Evolutionary conservation across 495 filamentous ascomycete genomes (phyloP).

Genomic region (Trichoderma erinaceum): DNA sequence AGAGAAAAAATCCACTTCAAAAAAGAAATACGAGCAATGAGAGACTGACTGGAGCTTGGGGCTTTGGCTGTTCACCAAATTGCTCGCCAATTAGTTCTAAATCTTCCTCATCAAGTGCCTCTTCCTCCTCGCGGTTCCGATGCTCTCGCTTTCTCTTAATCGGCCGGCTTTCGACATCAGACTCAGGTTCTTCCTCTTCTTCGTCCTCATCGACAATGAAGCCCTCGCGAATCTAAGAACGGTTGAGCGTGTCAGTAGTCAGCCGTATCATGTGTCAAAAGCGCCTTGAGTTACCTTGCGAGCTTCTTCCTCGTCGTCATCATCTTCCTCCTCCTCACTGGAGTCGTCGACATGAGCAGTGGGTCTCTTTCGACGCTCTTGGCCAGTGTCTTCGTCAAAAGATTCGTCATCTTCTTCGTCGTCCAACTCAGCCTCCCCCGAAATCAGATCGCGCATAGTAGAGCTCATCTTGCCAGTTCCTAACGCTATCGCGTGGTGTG

Average conservation of each 20-base stretch:
- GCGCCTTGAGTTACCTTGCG: constrained; percentile 33
- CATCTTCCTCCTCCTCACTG: constrained; percentile 94
- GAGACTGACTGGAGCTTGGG: constrained; percentile 54
- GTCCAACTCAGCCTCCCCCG: constrained; percentile 78
- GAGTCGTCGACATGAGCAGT: constrained; percentile 70
- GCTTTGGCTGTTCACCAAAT: constrained; percentile 37
- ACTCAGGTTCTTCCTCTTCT: constrained; percentile 64
- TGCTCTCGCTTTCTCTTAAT: constrained; percentile 62
- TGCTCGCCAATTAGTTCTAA: constrained; percentile 85
- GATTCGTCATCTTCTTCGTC: constrained; percentile 90
- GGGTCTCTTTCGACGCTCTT: constrained; percentile 39
- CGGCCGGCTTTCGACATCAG: constrained; percentile 51
- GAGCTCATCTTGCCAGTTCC: constrained; percentile 53
- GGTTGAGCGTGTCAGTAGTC: constrained; percentile 12
- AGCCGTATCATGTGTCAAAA: not conserved
- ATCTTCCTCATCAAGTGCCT: constrained; percentile 90
- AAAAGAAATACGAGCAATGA: not conserved
- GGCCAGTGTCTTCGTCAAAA: constrained; percentile 73
- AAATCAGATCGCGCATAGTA: constrained; percentile 64
- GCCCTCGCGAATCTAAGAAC: constrained; percentile 70
- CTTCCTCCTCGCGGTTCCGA: constrained; percentile 78
- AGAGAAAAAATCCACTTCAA: not conserved
- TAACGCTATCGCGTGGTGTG: not conserved
- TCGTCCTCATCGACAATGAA: constrained; percentile 96
- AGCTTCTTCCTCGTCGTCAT: constrained; percentile 73